Evolutionary conservation across 257 asterid species (phyloP).

Genomic region (Ballota nigra): DNA sequence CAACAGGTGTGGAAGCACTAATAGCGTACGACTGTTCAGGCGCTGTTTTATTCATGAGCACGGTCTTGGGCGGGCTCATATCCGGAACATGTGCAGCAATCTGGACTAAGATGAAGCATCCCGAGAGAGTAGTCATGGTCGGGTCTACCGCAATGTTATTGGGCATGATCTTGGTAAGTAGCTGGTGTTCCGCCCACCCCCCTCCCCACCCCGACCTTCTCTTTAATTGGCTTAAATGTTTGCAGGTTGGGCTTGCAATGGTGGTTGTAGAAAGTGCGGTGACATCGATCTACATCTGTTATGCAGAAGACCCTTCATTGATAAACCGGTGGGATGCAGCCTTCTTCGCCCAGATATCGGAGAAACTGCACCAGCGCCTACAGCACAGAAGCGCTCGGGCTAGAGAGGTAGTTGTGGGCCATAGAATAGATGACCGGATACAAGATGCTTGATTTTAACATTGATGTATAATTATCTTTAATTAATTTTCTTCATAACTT

Average conservation of each 20-base stretch:
- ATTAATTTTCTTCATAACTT: not conserved
- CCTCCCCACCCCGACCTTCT: no score
- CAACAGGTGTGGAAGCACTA: conserved; percentile 94
- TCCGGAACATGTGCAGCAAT: conserved; percentile 81
- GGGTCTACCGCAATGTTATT: conserved; percentile 91
- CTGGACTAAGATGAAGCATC: conserved; percentile 76
- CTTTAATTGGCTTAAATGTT: not conserved
- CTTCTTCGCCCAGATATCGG: conserved; percentile 72
- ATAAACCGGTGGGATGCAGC: conserved; percentile 83
- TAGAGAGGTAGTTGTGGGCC: conserved; percentile 45
- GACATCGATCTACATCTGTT: conserved; percentile 86
- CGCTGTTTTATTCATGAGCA: conserved; percentile 90
- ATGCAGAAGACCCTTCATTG: conserved; percentile 81
- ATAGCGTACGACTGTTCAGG: conserved; percentile 97
- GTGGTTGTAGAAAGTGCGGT: conserved; percentile 98
- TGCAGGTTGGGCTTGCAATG: conserved; percentile 88
- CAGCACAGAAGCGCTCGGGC: conserved; percentile 93
- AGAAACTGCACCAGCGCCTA: conserved; percentile 78
- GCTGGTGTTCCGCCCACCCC: no score
- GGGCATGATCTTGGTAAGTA: conserved; percentile 94
- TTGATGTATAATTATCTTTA: not conserved
- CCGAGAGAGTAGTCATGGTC: conserved; percentile 79
- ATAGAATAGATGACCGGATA: conserved; percentile 55
- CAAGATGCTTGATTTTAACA: conserved; percentile 43
- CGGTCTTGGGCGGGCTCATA: conserved; percentile 78